These are phyloP conservation scores for Ceratobasidium sp. DNA, from an alignment of 1,284 basidiomycete species.

Conservation along the genomic window DNA sequence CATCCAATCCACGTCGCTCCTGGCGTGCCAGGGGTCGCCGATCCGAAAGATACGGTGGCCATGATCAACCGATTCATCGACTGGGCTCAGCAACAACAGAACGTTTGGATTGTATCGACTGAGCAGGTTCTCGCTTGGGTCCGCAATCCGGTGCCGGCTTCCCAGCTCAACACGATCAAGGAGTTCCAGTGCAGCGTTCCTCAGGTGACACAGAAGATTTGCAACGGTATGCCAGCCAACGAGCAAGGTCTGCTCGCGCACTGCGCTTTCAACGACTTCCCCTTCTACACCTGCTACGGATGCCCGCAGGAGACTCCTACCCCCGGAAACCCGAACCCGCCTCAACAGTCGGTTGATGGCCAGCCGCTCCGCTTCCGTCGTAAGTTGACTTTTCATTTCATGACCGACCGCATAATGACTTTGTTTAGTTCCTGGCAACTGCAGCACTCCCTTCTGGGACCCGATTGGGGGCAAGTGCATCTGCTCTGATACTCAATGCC, in stretches of 20 bases:
- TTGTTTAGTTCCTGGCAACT: conserved; percentile 60
- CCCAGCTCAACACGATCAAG: conserved; percentile 61
- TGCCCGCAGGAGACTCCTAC: conserved; percentile 67
- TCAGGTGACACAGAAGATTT: conserved; percentile 65
- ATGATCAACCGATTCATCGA: conserved; percentile 84
- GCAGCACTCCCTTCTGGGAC: conserved; percentile 81
- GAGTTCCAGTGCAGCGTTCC: conserved; percentile 71
- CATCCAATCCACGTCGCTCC: conserved; percentile 82
- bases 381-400: not conserved
- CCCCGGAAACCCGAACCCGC: conserved; percentile 67
- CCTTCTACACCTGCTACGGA: conserved; percentile 81
- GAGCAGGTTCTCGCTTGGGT: conserved; percentile 80
- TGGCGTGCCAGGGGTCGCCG: conserved; percentile 60
- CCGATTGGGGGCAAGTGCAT: conserved; percentile 70
- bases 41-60: conserved; percentile 61
- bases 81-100: conserved; percentile 77
- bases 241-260: conserved; percentile 65
- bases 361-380: conserved; percentile 57
- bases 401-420: not conserved
- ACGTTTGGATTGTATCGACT: conserved; percentile 81
- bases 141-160: conserved; percentile 69
- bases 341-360: conserved; percentile 59
- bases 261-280: conserved; percentile 74
- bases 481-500: conserved; percentile 63
- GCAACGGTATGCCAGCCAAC: conserved; percentile 74